Base-by-base conservation (phyloP, 1,139 yeast genomes). In the Geotrichum candidum region DNA sequence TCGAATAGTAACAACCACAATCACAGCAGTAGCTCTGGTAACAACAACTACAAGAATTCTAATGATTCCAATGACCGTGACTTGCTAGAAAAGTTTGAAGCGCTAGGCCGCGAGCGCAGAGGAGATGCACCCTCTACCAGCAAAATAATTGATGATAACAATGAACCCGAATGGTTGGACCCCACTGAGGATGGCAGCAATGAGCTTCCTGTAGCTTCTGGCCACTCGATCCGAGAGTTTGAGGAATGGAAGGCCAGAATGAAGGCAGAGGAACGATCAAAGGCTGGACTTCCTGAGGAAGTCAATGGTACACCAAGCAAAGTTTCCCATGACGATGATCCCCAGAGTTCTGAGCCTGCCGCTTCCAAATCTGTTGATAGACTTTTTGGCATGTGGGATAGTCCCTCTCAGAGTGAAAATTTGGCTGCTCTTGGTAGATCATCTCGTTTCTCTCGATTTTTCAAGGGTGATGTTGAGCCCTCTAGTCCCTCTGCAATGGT, bases 221-320 rank as follows among this genome's bases (percentile, higher is more conserved):
- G 61, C 27, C 65, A 64, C 51, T 66, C 72, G 10, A 68, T 69
- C 18, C 65, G 68, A 54, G 74, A 72, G 59, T 71, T 71, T 66
- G 74, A 72, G 60, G 66, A 68, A 35, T 72, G 74, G 74, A 72
- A 70, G 63, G 70, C 70, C 6, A 64, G 65, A 51, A 69, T 66
- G 71, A 66, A 65, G 54, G 67, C 67, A 13, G 64, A 66, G 46
- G 67, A 67, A 11, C 71, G 71, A 27, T 57, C 54, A 29, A 65
- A 63, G 4, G 61, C 58, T 25, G 61, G 54, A 2, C 61, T 62
- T 15, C 61, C 61, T 4, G 61, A 62, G 13, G 50, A 60, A 3
- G 56, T 56, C 10, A 35, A 53, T 9, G 58, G 35, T n/a, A 9
- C 41, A 4, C 41, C 41, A 10, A 35, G 41, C n/a, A 15, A 35